A percentile compares a stretch with the other conserved stretches of the same genome.
Evolutionary conservation across 306 rosid species (phyloP).

Genomic region (Glycine soja): DNA sequence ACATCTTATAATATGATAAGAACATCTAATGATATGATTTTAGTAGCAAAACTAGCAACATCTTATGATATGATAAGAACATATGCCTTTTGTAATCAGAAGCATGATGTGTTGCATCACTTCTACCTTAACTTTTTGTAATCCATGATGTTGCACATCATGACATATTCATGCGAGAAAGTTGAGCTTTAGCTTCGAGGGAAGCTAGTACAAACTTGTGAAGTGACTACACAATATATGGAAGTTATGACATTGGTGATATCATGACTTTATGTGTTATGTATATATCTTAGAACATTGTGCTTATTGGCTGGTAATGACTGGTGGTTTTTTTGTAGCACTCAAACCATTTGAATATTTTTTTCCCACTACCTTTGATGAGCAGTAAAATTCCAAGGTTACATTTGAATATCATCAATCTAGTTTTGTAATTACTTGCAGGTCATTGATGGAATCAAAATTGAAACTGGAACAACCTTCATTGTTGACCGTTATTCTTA

Average conservation of each 20-base stretch:
- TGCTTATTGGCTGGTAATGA: constrained; percentile 15
- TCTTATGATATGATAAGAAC: background rate
- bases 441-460: constrained; percentile 87
- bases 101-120: constrained; percentile 29
- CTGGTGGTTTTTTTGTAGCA: constrained; percentile 13
- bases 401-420: constrained; percentile 3
- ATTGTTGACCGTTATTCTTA: constrained; percentile 95
- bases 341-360: background rate
- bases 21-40: constrained; percentile 1
- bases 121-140: constrained; percentile 4
- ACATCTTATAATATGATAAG: too few species aligned
- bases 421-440: constrained; percentile 47
- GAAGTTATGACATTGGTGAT: constrained; percentile 16
- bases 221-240: constrained; percentile 14
- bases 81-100: background rate
- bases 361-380: constrained; percentile 2
- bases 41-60: constrained; percentile 11
- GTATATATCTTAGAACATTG: constrained; percentile 2
- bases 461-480: constrained; percentile 81
- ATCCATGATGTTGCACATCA: background rate
- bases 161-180: background rate
- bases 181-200: background rate
- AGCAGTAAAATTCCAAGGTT: constrained; percentile 27
- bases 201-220: constrained; percentile 21
- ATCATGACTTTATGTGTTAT: constrained; percentile 3